Evolutionary conservation across 2,329 filamentous ascomycete species (phyloP).

Genomic region (Colletotrichum tropicicola): DNA sequence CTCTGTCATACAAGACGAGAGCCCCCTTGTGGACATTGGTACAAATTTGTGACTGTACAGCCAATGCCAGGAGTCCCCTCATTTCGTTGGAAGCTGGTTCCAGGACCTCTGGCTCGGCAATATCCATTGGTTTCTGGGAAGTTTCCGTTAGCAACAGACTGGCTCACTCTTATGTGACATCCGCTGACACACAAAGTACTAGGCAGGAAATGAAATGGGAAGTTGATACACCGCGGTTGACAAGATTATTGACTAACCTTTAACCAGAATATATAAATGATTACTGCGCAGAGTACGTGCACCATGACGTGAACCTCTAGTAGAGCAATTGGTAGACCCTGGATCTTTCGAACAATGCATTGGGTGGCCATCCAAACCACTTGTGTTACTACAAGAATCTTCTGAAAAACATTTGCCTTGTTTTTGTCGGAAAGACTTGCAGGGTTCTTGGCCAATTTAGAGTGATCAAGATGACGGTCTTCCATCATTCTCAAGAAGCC

Average conservation of each 20-base stretch:
- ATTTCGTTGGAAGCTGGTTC: not conserved
- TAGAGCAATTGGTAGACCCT: conserved; percentile 39
- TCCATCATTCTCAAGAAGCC: not conserved
- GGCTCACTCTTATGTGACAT: not conserved
- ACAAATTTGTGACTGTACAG: not conserved
- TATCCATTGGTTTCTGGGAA: not conserved
- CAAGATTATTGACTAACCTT: too few species aligned
- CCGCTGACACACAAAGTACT: too few species aligned
- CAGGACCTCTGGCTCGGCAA: not conserved
- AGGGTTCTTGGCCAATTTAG: not conserved
- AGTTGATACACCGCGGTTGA: too few species aligned
- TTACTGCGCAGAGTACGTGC: conserved; percentile 35
- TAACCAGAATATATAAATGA: not conserved
- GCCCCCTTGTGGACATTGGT: too few species aligned
- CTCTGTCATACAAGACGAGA: too few species aligned
- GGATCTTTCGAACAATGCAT: conserved; percentile 35
- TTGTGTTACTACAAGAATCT: conserved; percentile 41
- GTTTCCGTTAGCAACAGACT: too few species aligned
- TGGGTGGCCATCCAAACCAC: conserved; percentile 43
- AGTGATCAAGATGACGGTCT: too few species aligned
- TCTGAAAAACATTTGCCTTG: conserved; percentile 38
- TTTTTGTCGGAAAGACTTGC: conserved; percentile 37
- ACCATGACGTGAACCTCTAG: conserved; percentile 40
- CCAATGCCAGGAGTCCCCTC: not conserved
- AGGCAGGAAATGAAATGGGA: not conserved